Evolutionary conservation across 495 filamentous ascomycete species (phyloP).

Genomic region (Neurospora sublineolata): DNA sequence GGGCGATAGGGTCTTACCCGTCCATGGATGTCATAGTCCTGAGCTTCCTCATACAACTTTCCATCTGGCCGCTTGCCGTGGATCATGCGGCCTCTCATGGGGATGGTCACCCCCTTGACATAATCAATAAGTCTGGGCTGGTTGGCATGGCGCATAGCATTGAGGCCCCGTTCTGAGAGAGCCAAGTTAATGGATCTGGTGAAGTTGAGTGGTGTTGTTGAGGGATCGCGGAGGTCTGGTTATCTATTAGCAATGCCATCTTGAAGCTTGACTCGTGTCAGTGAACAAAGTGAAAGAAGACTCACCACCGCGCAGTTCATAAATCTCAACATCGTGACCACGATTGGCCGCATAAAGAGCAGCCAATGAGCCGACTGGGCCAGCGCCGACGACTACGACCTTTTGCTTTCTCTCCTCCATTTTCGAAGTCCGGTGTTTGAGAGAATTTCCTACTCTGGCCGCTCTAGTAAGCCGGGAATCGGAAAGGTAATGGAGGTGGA

Average conservation of each 20-base stretch:
- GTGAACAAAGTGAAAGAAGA: conserved; percentile 4
- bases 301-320: conserved; percentile 86
- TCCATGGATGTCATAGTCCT: conserved; percentile 84
- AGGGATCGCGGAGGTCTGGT: conserved; percentile 73
- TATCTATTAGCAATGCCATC: background rate
- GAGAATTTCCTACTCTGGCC: background rate
- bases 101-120: conserved; percentile 66
- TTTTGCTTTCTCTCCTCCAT: conserved; percentile 40
- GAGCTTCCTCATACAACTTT: conserved; percentile 60
- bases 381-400: conserved; percentile 76
- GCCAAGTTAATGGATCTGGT: conserved; percentile 97
- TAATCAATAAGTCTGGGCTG: conserved; percentile 55
- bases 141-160: conserved; percentile 60
- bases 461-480: background rate
- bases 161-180: conserved; percentile 87
- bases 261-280: background rate
- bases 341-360: conserved; percentile 83
- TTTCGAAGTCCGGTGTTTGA: background rate
- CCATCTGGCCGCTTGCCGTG: conserved; percentile 59
- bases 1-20: conserved; percentile 41
- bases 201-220: conserved; percentile 83
- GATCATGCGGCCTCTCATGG: conserved; percentile 97
- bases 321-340: conserved; percentile 84
- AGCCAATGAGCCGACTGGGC: conserved; percentile 83
- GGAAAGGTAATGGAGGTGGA: background rate